Conservation (phyloP, 2,329 filamentous ascomycete genomes). For the Gremmenia infestans region DNA sequence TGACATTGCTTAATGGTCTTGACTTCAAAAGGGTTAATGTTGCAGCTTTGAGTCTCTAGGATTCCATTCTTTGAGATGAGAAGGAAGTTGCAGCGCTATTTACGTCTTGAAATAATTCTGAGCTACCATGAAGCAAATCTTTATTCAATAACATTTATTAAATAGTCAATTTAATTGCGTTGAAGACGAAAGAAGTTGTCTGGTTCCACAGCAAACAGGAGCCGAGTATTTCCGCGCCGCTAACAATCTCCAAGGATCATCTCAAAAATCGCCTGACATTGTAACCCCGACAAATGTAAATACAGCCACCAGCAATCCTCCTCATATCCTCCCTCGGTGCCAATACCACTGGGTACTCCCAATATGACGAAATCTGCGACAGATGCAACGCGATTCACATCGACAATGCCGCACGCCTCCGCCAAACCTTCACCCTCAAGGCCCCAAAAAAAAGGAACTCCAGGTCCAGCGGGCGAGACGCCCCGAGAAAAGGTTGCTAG, state of each 20-base stretch:
- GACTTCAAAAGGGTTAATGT: background rate
- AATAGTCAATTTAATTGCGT: background rate
- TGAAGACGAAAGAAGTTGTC: background rate
- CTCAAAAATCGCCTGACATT: slow-evolving; percentile 9
- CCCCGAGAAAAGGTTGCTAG: slow-evolving; percentile 33
- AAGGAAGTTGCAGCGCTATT: no score
- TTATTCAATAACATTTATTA: no score
- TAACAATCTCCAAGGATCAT: slow-evolving; percentile 6
- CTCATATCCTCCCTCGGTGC: background rate
- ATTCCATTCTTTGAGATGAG: background rate
- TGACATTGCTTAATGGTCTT: slow-evolving; percentile 16
- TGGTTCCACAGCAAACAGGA: background rate
- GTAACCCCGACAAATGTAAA: slow-evolving; percentile 18
- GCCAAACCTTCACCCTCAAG: slow-evolving; percentile 48
- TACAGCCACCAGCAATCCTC: slow-evolving; percentile 1
- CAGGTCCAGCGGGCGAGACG: slow-evolving; percentile 30
- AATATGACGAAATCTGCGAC: slow-evolving; percentile 61
- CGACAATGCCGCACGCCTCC: slow-evolving; percentile 64
- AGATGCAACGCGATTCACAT: slow-evolving; percentile 75
- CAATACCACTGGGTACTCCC: background rate
- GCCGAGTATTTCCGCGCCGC: slow-evolving; percentile 3
- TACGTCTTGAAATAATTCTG: no score
- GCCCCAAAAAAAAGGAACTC: slow-evolving; percentile 8
- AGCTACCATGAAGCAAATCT: no score
- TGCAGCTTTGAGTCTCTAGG: background rate